Conservation (phyloP, 129 eudicot species). For the Artemisia argyi region DNA sequence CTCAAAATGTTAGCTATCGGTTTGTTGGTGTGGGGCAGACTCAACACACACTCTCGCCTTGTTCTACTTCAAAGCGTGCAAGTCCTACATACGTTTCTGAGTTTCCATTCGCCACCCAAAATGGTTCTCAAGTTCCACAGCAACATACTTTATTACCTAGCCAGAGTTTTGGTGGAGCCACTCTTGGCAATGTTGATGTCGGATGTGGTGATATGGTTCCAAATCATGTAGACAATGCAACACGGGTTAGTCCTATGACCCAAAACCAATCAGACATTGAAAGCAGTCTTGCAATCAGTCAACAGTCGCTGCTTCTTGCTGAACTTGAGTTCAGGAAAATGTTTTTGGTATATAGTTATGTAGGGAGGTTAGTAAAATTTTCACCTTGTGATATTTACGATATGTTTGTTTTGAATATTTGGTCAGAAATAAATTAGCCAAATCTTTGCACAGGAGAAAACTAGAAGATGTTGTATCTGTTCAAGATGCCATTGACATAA, state of each 20-base stretch:
- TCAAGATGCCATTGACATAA: slow-evolving; percentile 34
- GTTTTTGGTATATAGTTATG: slow-evolving; percentile 60
- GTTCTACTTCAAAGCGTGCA: slow-evolving; percentile 22
- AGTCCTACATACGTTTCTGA: slow-evolving; percentile 1
- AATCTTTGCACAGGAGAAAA: slow-evolving; percentile 40
- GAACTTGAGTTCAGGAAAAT: slow-evolving; percentile 62
- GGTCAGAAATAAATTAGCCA: background rate
- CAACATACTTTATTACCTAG: slow-evolving; percentile 16
- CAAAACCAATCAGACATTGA: background rate
- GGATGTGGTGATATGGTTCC: background rate
- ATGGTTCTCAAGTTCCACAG: slow-evolving; percentile 8
- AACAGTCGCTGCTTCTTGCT: slow-evolving; percentile 36
- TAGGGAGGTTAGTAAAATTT: slow-evolving; percentile 54
- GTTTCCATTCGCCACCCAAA: background rate
- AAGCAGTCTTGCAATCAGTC: slow-evolving; percentile 17
- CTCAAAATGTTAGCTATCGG: slow-evolving; percentile 16
- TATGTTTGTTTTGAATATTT: background rate
- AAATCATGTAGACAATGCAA: background rate
- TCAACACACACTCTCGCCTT: background rate
- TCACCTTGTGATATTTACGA: background rate
- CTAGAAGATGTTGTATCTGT: slow-evolving; percentile 46
- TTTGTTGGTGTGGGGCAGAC: slow-evolving; percentile 14
- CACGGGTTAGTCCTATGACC: background rate
- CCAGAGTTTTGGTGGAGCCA: slow-evolving; percentile 10
- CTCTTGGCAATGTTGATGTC: background rate